Evolutionary conservation across 1,284 basidiomycete species (phyloP).

Genomic region (Tylopilus orsonianus): DNA sequence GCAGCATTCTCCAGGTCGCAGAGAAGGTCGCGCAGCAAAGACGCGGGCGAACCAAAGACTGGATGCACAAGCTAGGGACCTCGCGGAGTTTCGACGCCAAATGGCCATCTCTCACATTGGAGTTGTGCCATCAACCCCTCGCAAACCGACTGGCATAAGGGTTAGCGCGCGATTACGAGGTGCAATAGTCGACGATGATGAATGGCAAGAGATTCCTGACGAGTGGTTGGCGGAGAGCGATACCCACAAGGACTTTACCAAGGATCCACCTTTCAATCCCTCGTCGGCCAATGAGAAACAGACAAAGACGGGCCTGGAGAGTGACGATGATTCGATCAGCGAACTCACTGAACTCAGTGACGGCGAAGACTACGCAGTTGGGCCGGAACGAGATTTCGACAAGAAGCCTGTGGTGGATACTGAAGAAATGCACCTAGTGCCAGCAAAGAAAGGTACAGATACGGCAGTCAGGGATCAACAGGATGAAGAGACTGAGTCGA

Average conservation of each 20-base stretch:
- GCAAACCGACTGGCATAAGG: slow-evolving; percentile 55
- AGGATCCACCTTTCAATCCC: slow-evolving; percentile 14
- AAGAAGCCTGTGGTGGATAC: slow-evolving; percentile 1
- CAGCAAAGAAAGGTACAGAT: background rate
- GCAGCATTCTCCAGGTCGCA: slow-evolving; percentile 26
- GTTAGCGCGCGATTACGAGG: slow-evolving; percentile 66
- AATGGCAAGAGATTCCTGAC: slow-evolving; percentile 76
- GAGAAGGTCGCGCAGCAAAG: slow-evolving; percentile 62
- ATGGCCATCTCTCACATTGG: slow-evolving; percentile 28
- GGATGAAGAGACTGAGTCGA: background rate
- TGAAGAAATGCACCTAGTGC: slow-evolving; percentile 4
- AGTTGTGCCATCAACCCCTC: slow-evolving; percentile 17
- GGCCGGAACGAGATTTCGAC: slow-evolving; percentile 13
- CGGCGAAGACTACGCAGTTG: slow-evolving; percentile 23
- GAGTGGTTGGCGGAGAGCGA: slow-evolving; percentile 60
- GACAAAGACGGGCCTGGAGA: slow-evolving; percentile 54
- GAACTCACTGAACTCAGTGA: slow-evolving; percentile 72
- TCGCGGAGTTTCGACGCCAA: slow-evolving; percentile 60
- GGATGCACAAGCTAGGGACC: slow-evolving; percentile 65
- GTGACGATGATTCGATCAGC: slow-evolving; percentile 55
- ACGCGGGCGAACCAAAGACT: slow-evolving; percentile 67
- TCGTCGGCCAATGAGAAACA: slow-evolving; percentile 10
- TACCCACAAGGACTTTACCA: slow-evolving; percentile 12
- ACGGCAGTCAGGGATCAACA: slow-evolving; percentile 4
- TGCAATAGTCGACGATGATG: slow-evolving; percentile 49